Conservation (phyloP, 139 green algal genomes). For the Desmodesmus armatus region DNA sequence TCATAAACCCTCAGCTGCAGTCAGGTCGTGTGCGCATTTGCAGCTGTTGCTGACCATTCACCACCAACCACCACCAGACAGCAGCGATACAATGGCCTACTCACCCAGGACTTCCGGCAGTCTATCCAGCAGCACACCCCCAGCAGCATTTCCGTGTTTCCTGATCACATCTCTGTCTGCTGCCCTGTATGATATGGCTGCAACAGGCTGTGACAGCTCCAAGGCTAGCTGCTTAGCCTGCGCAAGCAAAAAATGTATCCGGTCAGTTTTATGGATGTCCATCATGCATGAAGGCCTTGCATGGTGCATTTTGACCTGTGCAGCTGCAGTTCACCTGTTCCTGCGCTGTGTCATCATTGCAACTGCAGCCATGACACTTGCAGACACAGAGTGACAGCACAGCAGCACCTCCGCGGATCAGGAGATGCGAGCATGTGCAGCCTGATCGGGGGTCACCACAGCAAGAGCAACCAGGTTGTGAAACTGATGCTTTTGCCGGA, state of each 20-base stretch:
- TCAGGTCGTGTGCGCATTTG: background rate
- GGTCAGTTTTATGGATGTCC: background rate
- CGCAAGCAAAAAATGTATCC: background rate
- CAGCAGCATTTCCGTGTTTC: background rate
- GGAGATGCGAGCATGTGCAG: constrained; percentile 37
- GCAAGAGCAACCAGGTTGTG: too few species aligned
- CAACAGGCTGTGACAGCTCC: constrained; percentile 30
- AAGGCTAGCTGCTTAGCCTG: constrained; percentile 21
- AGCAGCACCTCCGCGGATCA: background rate
- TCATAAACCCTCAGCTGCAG: background rate
- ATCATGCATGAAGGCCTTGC: background rate
- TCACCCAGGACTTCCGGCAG: constrained; percentile 9
- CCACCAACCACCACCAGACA: too few species aligned
- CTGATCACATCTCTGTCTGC: background rate
- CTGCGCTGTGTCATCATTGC: background rate
- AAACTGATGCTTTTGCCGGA: too few species aligned
- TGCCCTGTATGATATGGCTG: constrained; percentile 18
- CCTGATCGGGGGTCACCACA: constrained; percentile 6
- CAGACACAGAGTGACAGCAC: constrained; percentile 33
- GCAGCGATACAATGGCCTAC: background rate
- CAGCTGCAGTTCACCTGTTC: constrained; percentile 3
- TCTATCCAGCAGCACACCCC: background rate
- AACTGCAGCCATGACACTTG: constrained; percentile 14
- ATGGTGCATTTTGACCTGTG: background rate
- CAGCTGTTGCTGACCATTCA: background rate